Base-by-base conservation (phyloP, 192 early-diverging fungal genomes). In the Coemansia sp. region DNA sequence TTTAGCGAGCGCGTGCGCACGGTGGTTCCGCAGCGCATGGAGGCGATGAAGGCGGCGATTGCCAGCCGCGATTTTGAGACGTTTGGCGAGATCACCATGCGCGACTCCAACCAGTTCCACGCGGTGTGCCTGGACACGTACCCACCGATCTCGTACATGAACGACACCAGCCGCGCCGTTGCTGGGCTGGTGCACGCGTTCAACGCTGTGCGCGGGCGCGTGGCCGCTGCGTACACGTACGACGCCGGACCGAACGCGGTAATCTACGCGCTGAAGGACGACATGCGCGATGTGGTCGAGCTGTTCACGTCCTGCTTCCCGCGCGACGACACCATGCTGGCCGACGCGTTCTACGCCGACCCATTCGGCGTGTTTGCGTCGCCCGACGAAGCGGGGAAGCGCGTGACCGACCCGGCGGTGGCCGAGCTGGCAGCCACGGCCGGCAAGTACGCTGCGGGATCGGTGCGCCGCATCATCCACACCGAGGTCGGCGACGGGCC, bases 211-310 rank as follows among this genome's bases (percentile, higher is more conserved):
- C 52, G 67, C 22, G 80, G 71, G 56, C 60, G 76, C 25, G 87
- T 86, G 66, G 90, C 90, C 54, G 96, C 91, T 14, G 97, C 97
- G 2, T 99, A 99, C 83, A 99, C 97, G 10, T 99, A 89, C 76
- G 97, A 99, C 76, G 97, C 97, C 18, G 97, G 97, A 31, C 97
- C 97, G 49, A 99, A 99, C 67, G 95, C 96, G 0, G 97, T 99
- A 7, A 91, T 99, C 64, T 99, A 98, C 69, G 86, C 93, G 22
- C 85, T 86, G 40, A 77, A 85, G 64, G 83, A 89, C 63, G 87
- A 98, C 75, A 91, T 95, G 76, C 76, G 84, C 42, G 91, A 95
- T 71, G 88, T 99, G 56, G 85, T 96, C 48, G 85, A 90, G 69
- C 69, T 99, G 48, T 76, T 97, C 57, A 86, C 92, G 12, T 83